Evolutionary conservation across 2,329 filamentous ascomycete genomes (phyloP), one percentile per base, ranked within the genome.

Genomic region (Pseudonectria foliicola): DNA sequence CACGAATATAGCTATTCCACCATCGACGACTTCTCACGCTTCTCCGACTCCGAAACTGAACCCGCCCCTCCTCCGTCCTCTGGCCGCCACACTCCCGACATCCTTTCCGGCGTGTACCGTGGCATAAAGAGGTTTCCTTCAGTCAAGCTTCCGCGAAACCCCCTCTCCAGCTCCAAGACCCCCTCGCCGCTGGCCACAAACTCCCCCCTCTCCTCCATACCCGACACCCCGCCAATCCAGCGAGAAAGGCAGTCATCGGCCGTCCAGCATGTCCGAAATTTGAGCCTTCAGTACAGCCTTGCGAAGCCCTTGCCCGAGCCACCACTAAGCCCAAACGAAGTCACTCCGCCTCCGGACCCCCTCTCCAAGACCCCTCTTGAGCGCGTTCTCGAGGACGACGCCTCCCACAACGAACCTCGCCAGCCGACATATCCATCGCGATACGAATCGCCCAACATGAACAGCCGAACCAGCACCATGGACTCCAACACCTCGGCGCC

Each of bases 241-340:
- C 44, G 15, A 46, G 39, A 16, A 41, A 42, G 28, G 27, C 38
- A 21, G 37, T 42, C 35, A 13, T 42, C 53, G 30, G 39, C 48
- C 14, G 8, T 44, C 39, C 62, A 71, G 59, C 71, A 77, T 75
- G 72, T 60, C 38, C 64, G 70, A 45, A 70, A 66, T 46, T 42
- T 74, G 53, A 77, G 68, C 44, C 56, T 77, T 32, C 71, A 74
- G 49, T 62, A 70, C 38, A 77, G 72, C 47, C 71, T 77, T 43
- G 66, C 67, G 47, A 78, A 78, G 54, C 73, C 74, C 31, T 55
- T 77, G 14, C 74, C 73, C 25, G 65, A 69, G 40, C 64, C 72
- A 15, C 71, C 73, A 16, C 62, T 52, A n/a, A 33, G 34, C 21
- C 39, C 39, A 38, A 33, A 36, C 21, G 45, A 45, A 31, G 48